Conservation (phyloP, 768 basidiomycete genomes). For the Tricholoma bakamatsutake region DNA sequence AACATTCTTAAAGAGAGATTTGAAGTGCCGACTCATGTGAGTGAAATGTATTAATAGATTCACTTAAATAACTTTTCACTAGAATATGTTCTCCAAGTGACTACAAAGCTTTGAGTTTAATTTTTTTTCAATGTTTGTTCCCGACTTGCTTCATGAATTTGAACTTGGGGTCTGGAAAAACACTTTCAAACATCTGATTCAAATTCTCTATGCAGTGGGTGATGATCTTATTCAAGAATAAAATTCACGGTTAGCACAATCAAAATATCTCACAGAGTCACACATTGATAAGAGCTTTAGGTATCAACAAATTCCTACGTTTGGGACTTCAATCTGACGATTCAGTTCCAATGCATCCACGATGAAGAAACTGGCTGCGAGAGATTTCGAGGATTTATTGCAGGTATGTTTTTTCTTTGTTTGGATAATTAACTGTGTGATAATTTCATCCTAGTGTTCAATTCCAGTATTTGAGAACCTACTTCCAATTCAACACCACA, state of each 20-base stretch:
- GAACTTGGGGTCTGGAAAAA: conserved; percentile 35
- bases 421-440: neutral
- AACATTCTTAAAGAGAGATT: conserved; percentile 20
- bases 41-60: neutral
- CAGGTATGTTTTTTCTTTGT: conserved; percentile 16
- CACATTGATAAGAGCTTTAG: conserved; percentile 11
- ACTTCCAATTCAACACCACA: conserved; percentile 1
- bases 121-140: conserved; percentile 21
- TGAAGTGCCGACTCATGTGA: conserved; percentile 25
- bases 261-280: too few relatives aligned
- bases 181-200: conserved; percentile 28
- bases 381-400: conserved; percentile 25
- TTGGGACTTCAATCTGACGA: conserved; percentile 22
- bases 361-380: too few relatives aligned
- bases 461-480: conserved; percentile 5
- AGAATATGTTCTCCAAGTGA: conserved; percentile 30
- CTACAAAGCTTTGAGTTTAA: conserved; percentile 18
- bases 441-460: conserved; percentile 1
- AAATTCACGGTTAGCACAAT: conserved; percentile 15
- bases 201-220: conserved; percentile 22
- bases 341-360: conserved; percentile 19
- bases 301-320: conserved; percentile 24
- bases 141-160: conserved; percentile 21
- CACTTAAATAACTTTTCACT: neutral
- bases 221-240: conserved; percentile 14